Evolutionary conservation across 1,284 basidiomycete species (phyloP).

Genomic region (Afroboletus lepidellus): DNA sequence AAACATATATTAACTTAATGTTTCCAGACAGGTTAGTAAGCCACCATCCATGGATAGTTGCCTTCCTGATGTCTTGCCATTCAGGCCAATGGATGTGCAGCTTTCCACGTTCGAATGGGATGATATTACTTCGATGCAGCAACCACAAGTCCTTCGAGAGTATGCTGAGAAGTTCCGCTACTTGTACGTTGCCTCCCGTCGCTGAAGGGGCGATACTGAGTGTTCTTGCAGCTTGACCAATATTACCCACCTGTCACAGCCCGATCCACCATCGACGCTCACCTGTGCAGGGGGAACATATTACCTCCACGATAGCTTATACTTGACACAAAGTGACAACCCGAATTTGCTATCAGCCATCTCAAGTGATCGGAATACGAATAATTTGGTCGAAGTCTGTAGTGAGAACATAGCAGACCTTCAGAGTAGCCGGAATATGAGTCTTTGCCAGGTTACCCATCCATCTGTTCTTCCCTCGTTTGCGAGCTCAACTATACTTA

Average conservation of each 20-base stretch:
- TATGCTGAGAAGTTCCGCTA: slow-evolving; percentile 43
- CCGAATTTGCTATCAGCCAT: slow-evolving; percentile 14
- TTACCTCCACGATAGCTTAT: slow-evolving; percentile 49
- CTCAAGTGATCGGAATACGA: neutral
- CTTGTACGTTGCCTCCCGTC: slow-evolving; percentile 42
- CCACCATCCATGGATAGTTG: neutral
- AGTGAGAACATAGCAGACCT: slow-evolving; percentile 53
- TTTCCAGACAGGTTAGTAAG: slow-evolving; percentile 55
- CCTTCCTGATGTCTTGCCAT: slow-evolving; percentile 8
- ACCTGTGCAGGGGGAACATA: slow-evolving; percentile 42
- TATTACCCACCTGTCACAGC: slow-evolving; percentile 34
- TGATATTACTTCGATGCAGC: slow-evolving; percentile 28
- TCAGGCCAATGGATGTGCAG: slow-evolving; percentile 52
- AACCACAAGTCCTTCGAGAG: slow-evolving; percentile 43
- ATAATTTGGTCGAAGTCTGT: slow-evolving; percentile 24
- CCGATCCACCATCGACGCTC: slow-evolving; percentile 53
- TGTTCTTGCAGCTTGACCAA: slow-evolving; percentile 27
- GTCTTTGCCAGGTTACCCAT: slow-evolving; percentile 52
- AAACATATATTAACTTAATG: slow-evolving; percentile 45
- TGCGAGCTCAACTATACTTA: slow-evolving; percentile 27
- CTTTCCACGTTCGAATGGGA: slow-evolving; percentile 41
- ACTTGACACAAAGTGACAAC: slow-evolving; percentile 48
- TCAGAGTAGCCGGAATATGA: slow-evolving; percentile 52
- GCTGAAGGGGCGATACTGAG: slow-evolving; percentile 15
- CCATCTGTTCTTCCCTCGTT: neutral